These are phyloP conservation scores for Clathrus columnatus DNA, from an alignment of 768 basidiomycete species.

Conservation along the genomic window DNA sequence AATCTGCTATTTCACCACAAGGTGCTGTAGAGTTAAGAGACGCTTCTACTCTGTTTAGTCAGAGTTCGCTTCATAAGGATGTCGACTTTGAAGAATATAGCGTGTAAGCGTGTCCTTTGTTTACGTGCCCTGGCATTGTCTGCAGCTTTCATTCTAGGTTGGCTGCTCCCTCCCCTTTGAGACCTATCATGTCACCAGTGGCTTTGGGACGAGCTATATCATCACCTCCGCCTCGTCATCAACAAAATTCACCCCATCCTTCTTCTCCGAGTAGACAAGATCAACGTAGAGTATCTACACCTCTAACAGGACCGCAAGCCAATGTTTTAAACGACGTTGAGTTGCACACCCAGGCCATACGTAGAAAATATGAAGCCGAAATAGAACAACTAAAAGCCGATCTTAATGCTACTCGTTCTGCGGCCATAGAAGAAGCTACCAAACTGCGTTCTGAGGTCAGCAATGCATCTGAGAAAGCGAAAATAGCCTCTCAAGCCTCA, in stretches of 20 bases:
- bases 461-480: not conserved
- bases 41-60: constrained; percentile 22
- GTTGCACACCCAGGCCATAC: not conserved
- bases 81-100: constrained; percentile 41
- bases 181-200: not conserved
- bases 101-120: constrained; percentile 50
- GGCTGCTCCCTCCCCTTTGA: not conserved
- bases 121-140: constrained; percentile 15
- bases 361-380: constrained; percentile 15
- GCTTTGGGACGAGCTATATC: not conserved
- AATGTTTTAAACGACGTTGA: not conserved
- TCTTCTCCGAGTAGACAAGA: not conserved
- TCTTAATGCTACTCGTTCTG: not conserved
- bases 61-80: constrained; percentile 18
- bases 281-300: not conserved
- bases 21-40: constrained; percentile 20
- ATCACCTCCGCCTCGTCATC: not conserved
- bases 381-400: constrained; percentile 4
- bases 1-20: constrained; percentile 21
- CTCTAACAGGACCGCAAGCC: not conserved
- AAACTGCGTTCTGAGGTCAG: not conserved
- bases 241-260: not conserved
- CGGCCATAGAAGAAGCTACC: not conserved
- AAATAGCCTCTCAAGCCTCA: constrained; percentile 26
- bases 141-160: constrained; percentile 19